These are phyloP conservation scores for Panaeolus cyanescens DNA, from an alignment of 768 basidiomycete genomes.

Conservation along the genomic window DNA sequence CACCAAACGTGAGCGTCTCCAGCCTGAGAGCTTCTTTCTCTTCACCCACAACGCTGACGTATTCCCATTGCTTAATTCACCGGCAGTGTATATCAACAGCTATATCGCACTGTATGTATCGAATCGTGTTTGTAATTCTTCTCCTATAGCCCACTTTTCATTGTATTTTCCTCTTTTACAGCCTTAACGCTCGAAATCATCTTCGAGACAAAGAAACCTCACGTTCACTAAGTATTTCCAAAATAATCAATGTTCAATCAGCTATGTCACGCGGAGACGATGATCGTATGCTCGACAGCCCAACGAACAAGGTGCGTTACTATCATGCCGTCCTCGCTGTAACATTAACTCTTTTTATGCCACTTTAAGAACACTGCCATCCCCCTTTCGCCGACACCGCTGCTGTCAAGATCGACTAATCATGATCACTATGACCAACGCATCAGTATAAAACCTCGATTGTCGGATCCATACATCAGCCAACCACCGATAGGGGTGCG, in stretches of 20 bases:
- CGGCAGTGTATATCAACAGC: slow-evolving; percentile 10
- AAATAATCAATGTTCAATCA: background rate
- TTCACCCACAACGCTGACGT: background rate
- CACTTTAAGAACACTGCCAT: background rate
- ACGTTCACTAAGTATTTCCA: background rate
- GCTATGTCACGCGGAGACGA: background rate
- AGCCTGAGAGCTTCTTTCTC: no score
- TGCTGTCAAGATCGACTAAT: background rate
- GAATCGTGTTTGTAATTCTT: no score
- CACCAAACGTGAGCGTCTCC: slow-evolving; percentile 35
- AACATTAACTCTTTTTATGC: no score
- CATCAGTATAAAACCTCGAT: background rate
- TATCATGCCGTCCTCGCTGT: no score
- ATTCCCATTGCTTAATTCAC: background rate
- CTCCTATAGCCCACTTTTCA: no score
- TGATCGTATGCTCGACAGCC: background rate
- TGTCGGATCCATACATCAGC: background rate
- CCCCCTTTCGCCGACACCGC: background rate
- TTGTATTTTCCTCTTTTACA: background rate
- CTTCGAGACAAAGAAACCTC: background rate
- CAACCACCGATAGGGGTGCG: background rate
- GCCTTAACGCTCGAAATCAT: background rate
- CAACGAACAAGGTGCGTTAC: background rate
- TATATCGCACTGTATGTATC: slow-evolving; percentile 12
- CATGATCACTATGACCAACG: background rate